Evolutionary conservation across 345 rosid species (phyloP), one percentile per base, ranked within the genome.

Genomic region (Syzygium aromaticum): DNA sequence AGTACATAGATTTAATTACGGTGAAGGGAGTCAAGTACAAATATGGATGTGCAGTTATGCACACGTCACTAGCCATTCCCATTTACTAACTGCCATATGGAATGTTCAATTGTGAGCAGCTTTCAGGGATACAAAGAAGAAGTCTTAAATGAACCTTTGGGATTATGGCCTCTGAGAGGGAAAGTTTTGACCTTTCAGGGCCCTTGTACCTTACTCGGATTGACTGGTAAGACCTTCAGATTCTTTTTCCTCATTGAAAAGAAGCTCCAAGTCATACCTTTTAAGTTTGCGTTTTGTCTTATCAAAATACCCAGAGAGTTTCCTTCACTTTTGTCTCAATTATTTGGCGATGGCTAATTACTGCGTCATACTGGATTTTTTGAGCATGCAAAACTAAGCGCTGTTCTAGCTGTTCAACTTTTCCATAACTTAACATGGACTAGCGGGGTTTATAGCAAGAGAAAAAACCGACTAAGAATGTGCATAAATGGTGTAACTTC

Each of bases 121-220:
- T 73, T 33, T 73, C 80, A 73, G 25, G 3, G 80, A 19, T 73
- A 9, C 25, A 73, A 51, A n/a, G 77, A n/a, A 49, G 84, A 46
- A 84, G 22, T 63, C 30, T 67, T 61, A 63, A 49, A 52, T 84
- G 84, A 87, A 85, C 63, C 63, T 77, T 0, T 19, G 82, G 40
- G 27, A 73, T 38, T 38, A 51, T 56, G 95, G 93, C 92, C 33
- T 92, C 96, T 52, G 95, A 95, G 87, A 94, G 94, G 92, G 97
- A 96, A 87, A 90, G 87, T 51, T 95, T 96, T 87, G 89, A 91
- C 88, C 91, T 92, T 87, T 89, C 93, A 73, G 98, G 99, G 22
- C 98, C 99, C 33, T 91, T 92, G 80, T 93, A 95, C 91, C 89
- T 96, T 25, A 91, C 95, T 84, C 19, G 90, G 59, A 22, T 96